Evolutionary conservation across 768 basidiomycete genomes (phyloP), one percentile per base, ranked within the genome.

Genomic region (Kwoniella bestiolae): DNA sequence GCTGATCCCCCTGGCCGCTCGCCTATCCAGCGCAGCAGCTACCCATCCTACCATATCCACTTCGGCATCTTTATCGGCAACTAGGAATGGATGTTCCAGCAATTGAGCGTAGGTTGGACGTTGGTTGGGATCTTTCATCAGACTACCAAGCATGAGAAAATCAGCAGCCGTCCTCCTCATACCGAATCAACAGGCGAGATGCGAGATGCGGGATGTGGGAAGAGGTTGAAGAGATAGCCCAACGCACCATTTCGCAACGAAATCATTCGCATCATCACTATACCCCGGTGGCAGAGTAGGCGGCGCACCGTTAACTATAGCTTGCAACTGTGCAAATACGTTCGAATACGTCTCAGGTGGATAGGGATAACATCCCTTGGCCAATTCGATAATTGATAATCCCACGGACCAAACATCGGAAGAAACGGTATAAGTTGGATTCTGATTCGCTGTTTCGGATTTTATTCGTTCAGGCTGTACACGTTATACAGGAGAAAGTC

Each of bases 341-440:
- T 97, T 97, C 64, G 88, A 87, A 80, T 96, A 99, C 6, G 93
- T 95, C 83, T 98, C 94, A 28, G 94, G 94, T 31, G 95, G 95
- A 77, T 96, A 99, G 1, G 95, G 95, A 81, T 99, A 98, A 76
- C 82, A 87, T 81, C 76, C 94, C 74, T 91, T 85, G 2, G 90
- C 91, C 69, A 95, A 88, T 81, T 99, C 95, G 74, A 98, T 91
- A 80, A 96, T 89, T 4, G 91, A 90, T 47, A 98, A 85, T 12
- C 95, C 95, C 23, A 97, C 87, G 6, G 94, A 96, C 95, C 81
- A 99, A 14, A 99, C 90, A 77, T 99, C 96, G 9, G 94, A 94
- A 5, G 94, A 90, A 60, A 97, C 94, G 21, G 94, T 94, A 82
- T 99, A 99, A 3, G 93, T 91, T 32, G 90, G 88, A 52, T 90